A percentile compares a stretch with the other conserved stretches of the same genome.
Conservation (phyloP, 2,329 filamentous ascomycete species). For the Fusarium verrucosum region DNA sequence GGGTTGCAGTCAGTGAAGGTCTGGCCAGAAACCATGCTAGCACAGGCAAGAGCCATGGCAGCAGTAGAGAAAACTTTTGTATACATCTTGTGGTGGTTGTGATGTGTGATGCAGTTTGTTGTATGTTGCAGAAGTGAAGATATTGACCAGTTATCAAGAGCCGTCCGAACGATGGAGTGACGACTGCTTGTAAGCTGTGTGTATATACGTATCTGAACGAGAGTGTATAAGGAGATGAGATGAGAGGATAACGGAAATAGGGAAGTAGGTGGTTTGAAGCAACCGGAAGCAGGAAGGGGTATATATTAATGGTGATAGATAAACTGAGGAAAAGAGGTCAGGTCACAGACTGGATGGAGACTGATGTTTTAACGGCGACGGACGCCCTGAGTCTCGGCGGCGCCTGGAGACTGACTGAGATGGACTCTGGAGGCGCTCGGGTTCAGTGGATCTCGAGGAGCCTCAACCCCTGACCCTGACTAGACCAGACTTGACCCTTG, state of each 20-base stretch:
- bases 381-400: conserved; percentile 16
- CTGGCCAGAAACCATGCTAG: conserved; percentile 62
- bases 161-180: conserved; percentile 30
- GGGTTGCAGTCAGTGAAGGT: conserved; percentile 67
- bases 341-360: conserved; percentile 14
- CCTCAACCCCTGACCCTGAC: conserved; percentile 33
- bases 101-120: conserved; percentile 16
- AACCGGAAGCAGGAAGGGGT: conserved; percentile 18
- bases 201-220: conserved; percentile 27
- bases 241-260: conserved; percentile 8
- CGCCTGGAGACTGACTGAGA: conserved; percentile 20
- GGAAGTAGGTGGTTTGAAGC: neutral
- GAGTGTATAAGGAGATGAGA: conserved; percentile 16
- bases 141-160: conserved; percentile 21
- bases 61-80: conserved; percentile 58
- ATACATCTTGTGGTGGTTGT: conserved; percentile 48
- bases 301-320: conserved; percentile 18
- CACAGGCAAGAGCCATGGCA: conserved; percentile 60
- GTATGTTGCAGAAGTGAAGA: neutral
- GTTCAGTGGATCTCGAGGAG: conserved; percentile 35
- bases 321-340: conserved; percentile 8
- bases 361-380: conserved; percentile 36
- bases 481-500: conserved; percentile 6
- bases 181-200: conserved; percentile 23
- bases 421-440: conserved; percentile 30